Evolutionary conservation across 2,329 filamentous ascomycete species (phyloP).

Genomic region (Verticillium dahliae): DNA sequence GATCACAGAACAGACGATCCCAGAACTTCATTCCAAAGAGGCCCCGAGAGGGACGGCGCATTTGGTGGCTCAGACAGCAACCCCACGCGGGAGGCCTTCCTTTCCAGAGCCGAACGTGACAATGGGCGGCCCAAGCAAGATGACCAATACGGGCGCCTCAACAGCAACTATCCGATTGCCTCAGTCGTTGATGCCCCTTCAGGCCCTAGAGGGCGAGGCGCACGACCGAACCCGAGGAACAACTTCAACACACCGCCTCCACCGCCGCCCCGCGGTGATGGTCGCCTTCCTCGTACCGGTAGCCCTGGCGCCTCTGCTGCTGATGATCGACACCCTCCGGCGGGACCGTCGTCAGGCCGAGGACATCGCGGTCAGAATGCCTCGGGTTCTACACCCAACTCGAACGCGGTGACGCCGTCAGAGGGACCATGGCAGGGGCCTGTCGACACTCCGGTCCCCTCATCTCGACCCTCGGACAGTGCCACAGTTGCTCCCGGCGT

Average conservation of each 20-base stretch:
- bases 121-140: conserved; percentile 38
- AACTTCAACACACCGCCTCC: conserved; percentile 21
- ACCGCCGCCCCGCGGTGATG: conserved; percentile 8
- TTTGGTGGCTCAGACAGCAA: conserved; percentile 24
- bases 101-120: conserved; percentile 38
- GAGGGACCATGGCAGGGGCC: background rate
- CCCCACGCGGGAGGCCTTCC: conserved; percentile 32
- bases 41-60: conserved; percentile 27
- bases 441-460: background rate
- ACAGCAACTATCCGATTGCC: background rate
- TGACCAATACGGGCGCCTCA: background rate
- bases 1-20: background rate
- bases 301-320: background rate
- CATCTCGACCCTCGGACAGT: conserved; percentile 11
- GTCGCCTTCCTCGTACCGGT: background rate
- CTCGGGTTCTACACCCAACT: background rate
- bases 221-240: background rate
- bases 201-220: background rate
- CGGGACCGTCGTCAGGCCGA: background rate
- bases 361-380: background rate
- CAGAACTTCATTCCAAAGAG: conserved; percentile 15
- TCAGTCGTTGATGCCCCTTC: background rate
- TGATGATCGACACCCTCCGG: background rate
- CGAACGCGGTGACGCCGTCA: conserved; percentile 8
- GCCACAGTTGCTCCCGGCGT: conserved; percentile 26